Base-by-base conservation (phyloP, 257 asterid species). In the Nicotiana tomentosiformis region DNA sequence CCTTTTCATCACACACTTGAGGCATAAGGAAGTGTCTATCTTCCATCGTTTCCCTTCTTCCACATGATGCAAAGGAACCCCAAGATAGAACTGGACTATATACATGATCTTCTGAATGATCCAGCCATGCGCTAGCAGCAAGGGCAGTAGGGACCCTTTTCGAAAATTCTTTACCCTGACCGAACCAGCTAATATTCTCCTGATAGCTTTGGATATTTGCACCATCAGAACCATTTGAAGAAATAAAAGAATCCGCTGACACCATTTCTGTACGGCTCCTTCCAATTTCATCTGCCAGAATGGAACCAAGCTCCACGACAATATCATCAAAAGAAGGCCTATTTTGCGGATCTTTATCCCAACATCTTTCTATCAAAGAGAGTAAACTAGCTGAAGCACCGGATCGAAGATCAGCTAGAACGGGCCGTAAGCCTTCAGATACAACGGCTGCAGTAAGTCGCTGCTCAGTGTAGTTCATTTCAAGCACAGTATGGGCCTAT, bases 31-130 rank as follows among this genome's bases (percentile, higher is more conserved):
- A 91, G 90, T 92, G 97, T 11, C 90, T 88, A 58, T 94, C 99
- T 89, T 96, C 99, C 99, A 96, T 96, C 46, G 93, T 88, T 90
- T 96, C 99, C 89, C 99, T 91, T 89, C 95, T 90, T 88, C 99
- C 99, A 84, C 98, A 92, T 82, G 95, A 90, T 74, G 98, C 89
- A 86, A 91, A 96, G 62, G 99, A 92, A 67, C 99, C 99, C 87
- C 94, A 96, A 80, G 97, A 91, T 12, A 96, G 89, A 67, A 90
- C 92, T 1, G 99, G 99, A 76, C 60, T 82, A 86, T 96, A 93
- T 74, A 78, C 83, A 86, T 83, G 66, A 88, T 87, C 89, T 69
- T 83, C 83, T 49, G 93, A 68, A 70, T 93, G 77, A 79, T 85
- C 77, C 60, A 90, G 66, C 92, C 93, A 89, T 18, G 82, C 77